Percentiles rank a stretch among this genome's conserved stretches.
Evolutionary conservation across 2,329 filamentous ascomycete genomes (phyloP).

Genomic region (Geosmithia morbida): DNA sequence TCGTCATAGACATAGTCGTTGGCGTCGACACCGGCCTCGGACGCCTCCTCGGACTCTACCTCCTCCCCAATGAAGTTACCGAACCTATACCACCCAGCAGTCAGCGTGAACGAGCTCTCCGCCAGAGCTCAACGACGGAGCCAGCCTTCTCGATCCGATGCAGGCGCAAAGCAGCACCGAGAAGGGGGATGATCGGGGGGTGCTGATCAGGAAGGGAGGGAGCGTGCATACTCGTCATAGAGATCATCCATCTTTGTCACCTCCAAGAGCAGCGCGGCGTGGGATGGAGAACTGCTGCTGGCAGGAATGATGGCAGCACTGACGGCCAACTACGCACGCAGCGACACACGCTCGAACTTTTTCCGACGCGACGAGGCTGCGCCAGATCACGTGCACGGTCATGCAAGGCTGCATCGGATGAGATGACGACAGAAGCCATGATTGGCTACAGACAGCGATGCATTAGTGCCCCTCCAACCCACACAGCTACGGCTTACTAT

Average conservation of each 20-base stretch:
- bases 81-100: constrained; percentile 45
- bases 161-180: not conserved
- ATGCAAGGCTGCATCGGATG: constrained; percentile 3
- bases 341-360: constrained; percentile 2
- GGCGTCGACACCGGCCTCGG: constrained; percentile 59
- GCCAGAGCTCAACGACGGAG: not conserved
- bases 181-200: not conserved
- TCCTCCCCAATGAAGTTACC: constrained; percentile 97
- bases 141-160: not conserved
- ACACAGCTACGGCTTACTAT: not conserved
- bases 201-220: not conserved
- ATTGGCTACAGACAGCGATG: not conserved
- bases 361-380: constrained; percentile 3
- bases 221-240: constrained; percentile 64
- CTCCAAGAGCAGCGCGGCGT: not conserved
- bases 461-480: constrained; percentile 1
- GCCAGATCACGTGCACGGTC: constrained; percentile 1
- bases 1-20: constrained; percentile 74
- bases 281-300: not conserved
- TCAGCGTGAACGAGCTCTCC: not conserved
- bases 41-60: constrained; percentile 71
- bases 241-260: constrained; percentile 67
- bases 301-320: not conserved
- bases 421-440: not conserved
- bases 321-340: not conserved